Base-by-base conservation (phyloP, 176 grass and related monocot species). In the Avena sativa region DNA sequence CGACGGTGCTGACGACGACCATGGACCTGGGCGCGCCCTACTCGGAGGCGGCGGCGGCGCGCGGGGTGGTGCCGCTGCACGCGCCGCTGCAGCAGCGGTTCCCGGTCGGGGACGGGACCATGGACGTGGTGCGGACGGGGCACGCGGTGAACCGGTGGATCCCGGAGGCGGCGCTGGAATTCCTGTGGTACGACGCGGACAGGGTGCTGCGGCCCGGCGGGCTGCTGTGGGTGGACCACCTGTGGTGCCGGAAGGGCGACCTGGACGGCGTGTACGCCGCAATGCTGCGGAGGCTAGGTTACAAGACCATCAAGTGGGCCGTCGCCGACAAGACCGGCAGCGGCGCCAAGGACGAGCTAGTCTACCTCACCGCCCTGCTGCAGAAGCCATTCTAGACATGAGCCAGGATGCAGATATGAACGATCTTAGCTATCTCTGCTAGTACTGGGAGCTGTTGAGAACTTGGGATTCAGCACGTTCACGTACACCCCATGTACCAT, bases 101-200 rank as follows among this genome's bases (percentile, higher is more conserved):
- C 79, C 96, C 96, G 3, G 81, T 98, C 3, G 89, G 85, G 43
- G 96, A 98, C 79, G 91, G 78, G 8, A 80, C 94, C 49, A 87
- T 98, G 82, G 96, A 98, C 81, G 67, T 98, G 79, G 93, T 98
- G 48, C 93, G 96, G 5, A 84, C 91, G 68, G 96, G 96, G 2
- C 96, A 95, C 82, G 96, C 96, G 16, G 93, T 98, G 21, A 98
- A 98, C 96, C 88, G 96, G 40, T 98, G 96, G 96, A 95, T 98
- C 80, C 96, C 96, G 30, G 86, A 85, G 82, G 80, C 81, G 70
- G 89, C 81, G 13, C 86, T 98, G 15, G 96, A 95, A 88, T 95
- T 98, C 90, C 79, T 98, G 78, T 87, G 94, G 85, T 98, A 98
- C 88, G 96, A 98, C 68, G 88, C 92, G 21, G 96, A 95, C 86